phyloP scores from a whole-genome alignment of 148 eudicot species.

The Persicaria tinctoria region DNA sequence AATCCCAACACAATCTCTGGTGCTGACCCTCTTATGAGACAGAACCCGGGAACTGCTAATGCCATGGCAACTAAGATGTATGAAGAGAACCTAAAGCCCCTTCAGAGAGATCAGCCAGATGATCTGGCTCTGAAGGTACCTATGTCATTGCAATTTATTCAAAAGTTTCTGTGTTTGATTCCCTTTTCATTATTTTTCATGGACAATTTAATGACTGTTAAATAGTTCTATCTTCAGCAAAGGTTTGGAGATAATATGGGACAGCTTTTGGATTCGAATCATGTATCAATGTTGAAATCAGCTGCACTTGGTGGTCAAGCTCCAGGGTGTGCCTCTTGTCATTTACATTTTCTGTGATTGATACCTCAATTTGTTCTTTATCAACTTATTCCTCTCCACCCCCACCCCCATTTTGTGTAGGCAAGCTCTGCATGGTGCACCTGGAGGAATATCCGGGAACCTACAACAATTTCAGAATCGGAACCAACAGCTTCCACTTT shows the following conservation, averaged over 20 bases:
- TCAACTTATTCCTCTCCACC: neutral
- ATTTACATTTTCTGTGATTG: neutral
- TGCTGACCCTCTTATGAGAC: slow-evolving; percentile 53
- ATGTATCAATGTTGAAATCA: slow-evolving; percentile 57
- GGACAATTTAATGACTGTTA: neutral
- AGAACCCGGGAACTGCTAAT: slow-evolving; percentile 54
- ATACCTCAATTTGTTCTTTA: neutral
- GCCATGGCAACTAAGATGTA: slow-evolving; percentile 63
- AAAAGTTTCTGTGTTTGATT: neutral
- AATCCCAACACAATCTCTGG: slow-evolving; percentile 25
- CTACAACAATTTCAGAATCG: slow-evolving; percentile 19
- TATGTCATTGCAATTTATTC: neutral
- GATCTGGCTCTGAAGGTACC: slow-evolving; percentile 59
- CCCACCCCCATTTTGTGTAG: slow-evolving; percentile 14
- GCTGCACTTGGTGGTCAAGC: slow-evolving; percentile 54
- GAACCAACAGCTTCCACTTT: slow-evolving; percentile 23
- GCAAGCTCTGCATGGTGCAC: slow-evolving; percentile 30
- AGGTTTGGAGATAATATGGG: slow-evolving; percentile 61
- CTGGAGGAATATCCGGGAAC: slow-evolving; percentile 22
- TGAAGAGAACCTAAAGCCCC: slow-evolving; percentile 55
- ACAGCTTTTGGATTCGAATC: slow-evolving; percentile 57
- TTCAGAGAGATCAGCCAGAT: slow-evolving; percentile 55
- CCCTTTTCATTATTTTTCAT: neutral
- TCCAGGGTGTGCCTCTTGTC: slow-evolving; percentile 41
- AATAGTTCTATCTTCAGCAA: slow-evolving; percentile 29